These are phyloP conservation scores for Penstemon eatonii DNA, from an alignment of 257 asterid genomes.

Conservation along the genomic window DNA sequence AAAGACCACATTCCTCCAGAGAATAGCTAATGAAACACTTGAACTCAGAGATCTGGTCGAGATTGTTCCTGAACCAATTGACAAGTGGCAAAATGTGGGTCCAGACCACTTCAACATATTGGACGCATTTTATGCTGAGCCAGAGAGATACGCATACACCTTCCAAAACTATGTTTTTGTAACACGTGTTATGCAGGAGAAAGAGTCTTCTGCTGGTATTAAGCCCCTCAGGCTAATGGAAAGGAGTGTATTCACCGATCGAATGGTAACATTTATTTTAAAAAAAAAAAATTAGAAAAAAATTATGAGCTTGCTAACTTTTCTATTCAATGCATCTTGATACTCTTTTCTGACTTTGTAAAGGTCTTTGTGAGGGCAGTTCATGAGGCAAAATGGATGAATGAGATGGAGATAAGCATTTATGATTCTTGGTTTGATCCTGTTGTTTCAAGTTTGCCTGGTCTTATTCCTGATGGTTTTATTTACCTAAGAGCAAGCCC, in stretches of 20 bases:
- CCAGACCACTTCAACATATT: constrained; percentile 85
- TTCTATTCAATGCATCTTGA: too few relatives aligned
- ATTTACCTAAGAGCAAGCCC: constrained; percentile 97
- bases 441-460: constrained; percentile 86
- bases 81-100: constrained; percentile 92
- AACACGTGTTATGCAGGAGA: constrained; percentile 92
- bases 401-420: constrained; percentile 93
- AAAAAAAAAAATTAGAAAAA: too few relatives aligned
- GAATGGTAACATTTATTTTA: constrained; percentile 61
- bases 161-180: constrained; percentile 95
- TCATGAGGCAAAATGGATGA: constrained; percentile 99
- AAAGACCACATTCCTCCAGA: constrained; percentile 82
- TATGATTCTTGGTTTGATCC: constrained; percentile 99
- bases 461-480: constrained; percentile 91
- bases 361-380: constrained; percentile 99
- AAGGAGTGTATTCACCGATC: constrained; percentile 94
- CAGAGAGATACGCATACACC: constrained; percentile 92
- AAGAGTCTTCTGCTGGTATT: constrained; percentile 73
- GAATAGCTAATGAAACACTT: constrained; percentile 89
- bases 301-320: not conserved
- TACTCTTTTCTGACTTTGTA: too few relatives aligned
- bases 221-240: constrained; percentile 96
- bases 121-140: constrained; percentile 91
- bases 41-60: constrained; percentile 95
- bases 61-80: constrained; percentile 89